Evolutionary conservation across 148 eudicot genomes (phyloP).

Genomic region (Persicaria tinctoria): DNA sequence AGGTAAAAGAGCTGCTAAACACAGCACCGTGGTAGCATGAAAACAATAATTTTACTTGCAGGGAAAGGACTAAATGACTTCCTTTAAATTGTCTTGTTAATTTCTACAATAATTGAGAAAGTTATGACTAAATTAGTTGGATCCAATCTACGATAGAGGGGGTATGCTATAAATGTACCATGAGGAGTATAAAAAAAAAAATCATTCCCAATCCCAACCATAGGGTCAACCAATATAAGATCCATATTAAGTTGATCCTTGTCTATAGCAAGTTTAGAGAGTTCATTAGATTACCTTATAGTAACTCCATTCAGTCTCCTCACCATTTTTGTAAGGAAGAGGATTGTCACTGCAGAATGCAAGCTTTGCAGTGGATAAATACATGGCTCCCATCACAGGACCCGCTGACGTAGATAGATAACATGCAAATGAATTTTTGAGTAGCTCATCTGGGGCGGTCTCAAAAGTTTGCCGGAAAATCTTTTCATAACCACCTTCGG

Average conservation of each 20-base stretch:
- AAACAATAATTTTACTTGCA: not conserved
- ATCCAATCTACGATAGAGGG: not conserved
- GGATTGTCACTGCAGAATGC: conserved; percentile 96
- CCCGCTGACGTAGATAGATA: conserved; percentile 92
- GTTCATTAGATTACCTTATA: conserved; percentile 58
- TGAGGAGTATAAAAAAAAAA: not conserved
- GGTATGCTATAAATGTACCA: not conserved
- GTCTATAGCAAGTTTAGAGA: conserved; percentile 1
- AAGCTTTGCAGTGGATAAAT: conserved; percentile 78
- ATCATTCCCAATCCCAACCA: not conserved
- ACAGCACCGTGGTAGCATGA: not conserved
- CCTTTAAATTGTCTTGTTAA: not conserved
- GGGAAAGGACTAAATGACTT: not conserved
- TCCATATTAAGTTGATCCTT: not conserved
- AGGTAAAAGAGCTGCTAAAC: not conserved
- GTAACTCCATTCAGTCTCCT: conserved; percentile 83
- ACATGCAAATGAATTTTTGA: conserved; percentile 69
- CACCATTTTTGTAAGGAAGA: conserved; percentile 67
- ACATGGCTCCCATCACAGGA: conserved; percentile 90
- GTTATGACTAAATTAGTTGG: not conserved
- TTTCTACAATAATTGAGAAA: not conserved
- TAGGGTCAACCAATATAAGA: not conserved
- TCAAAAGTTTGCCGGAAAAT: conserved; percentile 84
- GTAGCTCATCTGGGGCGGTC: conserved; percentile 80
- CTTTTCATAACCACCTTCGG: conserved; percentile 94